These are phyloP conservation scores for Colletotrichum simmondsii DNA, from an alignment of 2,329 filamentous ascomycete genomes.

Conservation along the genomic window DNA sequence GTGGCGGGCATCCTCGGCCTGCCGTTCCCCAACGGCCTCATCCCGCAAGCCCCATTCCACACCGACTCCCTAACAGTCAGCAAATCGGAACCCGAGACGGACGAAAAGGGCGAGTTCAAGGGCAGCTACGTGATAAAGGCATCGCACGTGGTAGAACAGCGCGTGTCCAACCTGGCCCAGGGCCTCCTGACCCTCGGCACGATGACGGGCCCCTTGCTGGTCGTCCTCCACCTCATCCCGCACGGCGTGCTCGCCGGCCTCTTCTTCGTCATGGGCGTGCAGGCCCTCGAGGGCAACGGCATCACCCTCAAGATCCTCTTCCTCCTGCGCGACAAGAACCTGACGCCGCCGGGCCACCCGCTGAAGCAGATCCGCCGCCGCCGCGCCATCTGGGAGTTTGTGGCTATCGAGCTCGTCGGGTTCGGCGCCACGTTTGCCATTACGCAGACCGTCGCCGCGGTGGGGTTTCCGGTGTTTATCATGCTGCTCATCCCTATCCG, in stretches of 20 bases:
- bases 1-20: conserved; percentile 80
- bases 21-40: conserved; percentile 85
- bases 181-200: conserved; percentile 82
- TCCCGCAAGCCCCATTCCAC: conserved; percentile 86
- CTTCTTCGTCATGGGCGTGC: conserved; percentile 87
- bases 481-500: conserved; percentile 75
- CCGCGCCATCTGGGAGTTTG: conserved; percentile 76
- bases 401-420: conserved; percentile 73
- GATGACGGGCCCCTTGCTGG: conserved; percentile 79
- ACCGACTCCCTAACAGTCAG: conserved; percentile 80
- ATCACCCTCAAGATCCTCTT: conserved; percentile 82
- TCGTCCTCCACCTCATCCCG: conserved; percentile 81
- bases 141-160: conserved; percentile 80
- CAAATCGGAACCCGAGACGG: conserved; percentile 59
- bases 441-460: conserved; percentile 84
- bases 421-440: conserved; percentile 86
- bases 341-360: conserved; percentile 71
- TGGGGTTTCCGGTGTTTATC: conserved; percentile 83
- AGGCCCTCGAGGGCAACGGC: conserved; percentile 80
- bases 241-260: conserved; percentile 83
- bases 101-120: conserved; percentile 66
- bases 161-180: conserved; percentile 81
- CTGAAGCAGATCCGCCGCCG: conserved; percentile 71
- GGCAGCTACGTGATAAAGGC: conserved; percentile 63
- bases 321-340: conserved; percentile 69